Evolutionary conservation across 768 basidiomycete species (phyloP).

Genomic region (Chalciporus chontae): DNA sequence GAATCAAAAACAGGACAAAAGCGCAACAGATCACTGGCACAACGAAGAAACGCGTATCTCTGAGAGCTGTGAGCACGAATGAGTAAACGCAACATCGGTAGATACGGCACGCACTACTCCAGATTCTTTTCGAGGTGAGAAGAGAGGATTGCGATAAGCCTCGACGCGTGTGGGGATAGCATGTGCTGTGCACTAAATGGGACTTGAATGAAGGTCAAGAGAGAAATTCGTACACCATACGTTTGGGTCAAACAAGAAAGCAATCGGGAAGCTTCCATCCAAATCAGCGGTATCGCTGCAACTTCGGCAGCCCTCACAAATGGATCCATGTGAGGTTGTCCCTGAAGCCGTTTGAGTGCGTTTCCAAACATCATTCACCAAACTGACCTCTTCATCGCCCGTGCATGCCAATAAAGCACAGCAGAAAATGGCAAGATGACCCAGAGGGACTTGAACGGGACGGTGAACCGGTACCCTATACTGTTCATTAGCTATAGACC

Average conservation of each 20-base stretch:
- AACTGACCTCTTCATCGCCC: slow-evolving; percentile 42
- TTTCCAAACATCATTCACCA: slow-evolving; percentile 1
- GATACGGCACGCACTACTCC: slow-evolving; percentile 39
- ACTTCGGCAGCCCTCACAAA: slow-evolving; percentile 53
- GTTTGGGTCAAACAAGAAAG: slow-evolving; percentile 45
- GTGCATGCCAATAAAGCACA: slow-evolving; percentile 47
- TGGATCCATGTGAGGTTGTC: slow-evolving; percentile 47
- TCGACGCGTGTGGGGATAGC: slow-evolving; percentile 53
- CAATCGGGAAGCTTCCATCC: slow-evolving; percentile 51
- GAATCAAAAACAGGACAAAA: slow-evolving; percentile 46
- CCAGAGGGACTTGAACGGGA: slow-evolving; percentile 69
- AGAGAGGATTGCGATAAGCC: slow-evolving; percentile 48
- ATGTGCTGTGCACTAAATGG: slow-evolving; percentile 47
- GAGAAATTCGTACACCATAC: slow-evolving; percentile 33
- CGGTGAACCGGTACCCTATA: slow-evolving; percentile 52
- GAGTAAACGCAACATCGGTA: neutral
- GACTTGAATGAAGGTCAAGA: neutral
- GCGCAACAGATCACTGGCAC: slow-evolving; percentile 41
- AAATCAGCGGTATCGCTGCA: slow-evolving; percentile 41
- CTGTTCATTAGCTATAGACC: neutral
- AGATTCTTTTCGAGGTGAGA: slow-evolving; percentile 60
- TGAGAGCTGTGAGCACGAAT: slow-evolving; percentile 29
- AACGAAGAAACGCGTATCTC: slow-evolving; percentile 42
- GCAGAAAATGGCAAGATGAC: slow-evolving; percentile 52
- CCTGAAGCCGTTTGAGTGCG: slow-evolving; percentile 33